phyloP scores from a whole-genome alignment of 2,329 filamentous ascomycete genomes.

The Fusarium oligoseptatum region DNA sequence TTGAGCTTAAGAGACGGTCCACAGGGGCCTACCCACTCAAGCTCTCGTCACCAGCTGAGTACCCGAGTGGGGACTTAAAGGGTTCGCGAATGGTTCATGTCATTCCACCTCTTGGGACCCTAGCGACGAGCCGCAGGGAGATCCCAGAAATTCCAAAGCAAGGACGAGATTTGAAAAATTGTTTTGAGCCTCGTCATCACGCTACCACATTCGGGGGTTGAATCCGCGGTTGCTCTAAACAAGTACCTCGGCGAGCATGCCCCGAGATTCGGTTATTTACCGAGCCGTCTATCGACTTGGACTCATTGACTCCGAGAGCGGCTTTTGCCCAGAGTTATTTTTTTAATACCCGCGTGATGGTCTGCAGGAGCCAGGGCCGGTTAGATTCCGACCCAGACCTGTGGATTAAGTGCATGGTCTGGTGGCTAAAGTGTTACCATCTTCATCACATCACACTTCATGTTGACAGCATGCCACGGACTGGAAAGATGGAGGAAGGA shows the following conservation, averaged over 20 bases:
- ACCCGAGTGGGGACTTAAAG: background rate
- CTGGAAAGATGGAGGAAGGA: background rate
- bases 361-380: background rate
- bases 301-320: constrained; percentile 12
- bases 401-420: background rate
- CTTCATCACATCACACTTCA: background rate
- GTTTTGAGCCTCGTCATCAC: background rate
- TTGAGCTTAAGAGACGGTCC: background rate
- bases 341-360: background rate
- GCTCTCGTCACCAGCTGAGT: background rate
- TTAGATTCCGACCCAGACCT: background rate
- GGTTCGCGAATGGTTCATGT: constrained; percentile 1
- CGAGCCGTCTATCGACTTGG: background rate
- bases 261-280: constrained; percentile 15
- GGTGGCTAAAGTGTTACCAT: background rate
- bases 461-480: background rate
- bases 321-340: constrained; percentile 10
- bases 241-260: background rate
- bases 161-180: background rate
- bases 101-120: background rate
- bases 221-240: background rate
- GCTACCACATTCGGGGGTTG: background rate
- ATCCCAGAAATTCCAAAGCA: background rate
- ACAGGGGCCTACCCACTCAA: background rate
- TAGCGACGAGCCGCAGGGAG: background rate